Evolutionary conservation across 2,329 filamentous ascomycete genomes (phyloP), one percentile per base, ranked within the genome.

Genomic region (Sarocladium oryzae): DNA sequence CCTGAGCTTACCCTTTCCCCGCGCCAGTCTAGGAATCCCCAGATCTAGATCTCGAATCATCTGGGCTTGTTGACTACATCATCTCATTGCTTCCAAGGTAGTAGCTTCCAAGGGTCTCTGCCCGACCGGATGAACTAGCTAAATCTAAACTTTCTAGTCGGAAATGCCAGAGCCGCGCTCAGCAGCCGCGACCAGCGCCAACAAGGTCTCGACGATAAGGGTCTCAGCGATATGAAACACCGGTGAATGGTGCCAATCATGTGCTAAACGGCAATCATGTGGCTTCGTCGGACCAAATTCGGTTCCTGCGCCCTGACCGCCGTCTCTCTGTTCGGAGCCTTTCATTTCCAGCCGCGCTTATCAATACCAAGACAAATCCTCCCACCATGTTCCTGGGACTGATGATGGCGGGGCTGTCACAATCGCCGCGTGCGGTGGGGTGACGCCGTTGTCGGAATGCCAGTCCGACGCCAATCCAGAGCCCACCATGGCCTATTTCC

Each of bases 361-460:
- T 21, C 36, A 20, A 8, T 21, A 7, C 36, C 36, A 21, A 16
- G n/a, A n/a, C 11, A 8, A 20, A 43, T 15, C 7, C 21, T 43
- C 20, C 40, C 40, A 43, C 23, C 21, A 43, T 28, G 28, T 16
- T 15, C 9, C 23, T n/a, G 21, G 40, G 26, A 9, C 10, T 40
- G 36, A 43, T 11, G 40, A 48, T 48, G 43, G 43, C 43, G 43
- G 43, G 43, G 43, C 43, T 32, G n/a, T 16, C 16, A n/a, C 21
- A n/a, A 16, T 26, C 24, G 16, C 43, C 43, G 43, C 26, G 43
- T 30, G 26, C 46, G 32, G 46, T 26, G 46, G 46, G 46, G 46
- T 32, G 30, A 37, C 26, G 33, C 46, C 46, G 46, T 36, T 37
- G 33, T 49, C 46, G 46, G 46, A 49, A 36, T 18, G 30, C 46